Evolutionary conservation across 345 rosid species (phyloP), one percentile per base, ranked within the genome.

Genomic region (Carallia brachiata): DNA sequence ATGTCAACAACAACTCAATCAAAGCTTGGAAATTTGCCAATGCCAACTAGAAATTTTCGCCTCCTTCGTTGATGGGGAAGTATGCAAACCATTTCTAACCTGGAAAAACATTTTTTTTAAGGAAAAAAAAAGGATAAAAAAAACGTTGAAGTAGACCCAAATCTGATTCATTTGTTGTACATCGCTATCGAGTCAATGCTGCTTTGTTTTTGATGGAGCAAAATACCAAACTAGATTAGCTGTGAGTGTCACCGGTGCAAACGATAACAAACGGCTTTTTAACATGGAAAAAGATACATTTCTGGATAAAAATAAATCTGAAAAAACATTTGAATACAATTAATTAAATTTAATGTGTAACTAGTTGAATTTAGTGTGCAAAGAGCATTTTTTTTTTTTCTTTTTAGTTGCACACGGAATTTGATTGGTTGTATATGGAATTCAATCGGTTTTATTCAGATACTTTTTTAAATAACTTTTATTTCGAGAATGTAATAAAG

Each of bases 41-140:
- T 40, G 71, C 76, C 78, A 71, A 54, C 58, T 47, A 62, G 37
- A 40, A 67, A 58, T 6, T 50, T 61, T 18, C 15, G 60, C 2
- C 34, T 12, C 55, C 72, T 65, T 60, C 72, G 40, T 17, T 68
- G 79, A 76, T 19, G 36, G n/a, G 50, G 77, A 77, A 73, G 19
- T 74, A 64, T 71, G 73, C 47, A 44, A 28, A n/a, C 52, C 36
- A 62, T 50, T 52, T 40, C 62, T 58, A 63, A n/a, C 61, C 53
- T 53, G 57, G 70, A 72, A 44, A 44, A 44, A 44, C 50, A 44
- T 68, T 34, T 30, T 61, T 23, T 28, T 39, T 34, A 30, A 64
- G 77, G 23, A 23, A 23, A 23, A 23, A 23, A 23, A 23, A 23
- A 23, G 23, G 23, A 23, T 23, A 23, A 23, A 23, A 23, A 61